These are phyloP conservation scores for Penicillium brevicompactum DNA, from an alignment of 2,329 filamentous ascomycete genomes.

Conservation along the genomic window DNA sequence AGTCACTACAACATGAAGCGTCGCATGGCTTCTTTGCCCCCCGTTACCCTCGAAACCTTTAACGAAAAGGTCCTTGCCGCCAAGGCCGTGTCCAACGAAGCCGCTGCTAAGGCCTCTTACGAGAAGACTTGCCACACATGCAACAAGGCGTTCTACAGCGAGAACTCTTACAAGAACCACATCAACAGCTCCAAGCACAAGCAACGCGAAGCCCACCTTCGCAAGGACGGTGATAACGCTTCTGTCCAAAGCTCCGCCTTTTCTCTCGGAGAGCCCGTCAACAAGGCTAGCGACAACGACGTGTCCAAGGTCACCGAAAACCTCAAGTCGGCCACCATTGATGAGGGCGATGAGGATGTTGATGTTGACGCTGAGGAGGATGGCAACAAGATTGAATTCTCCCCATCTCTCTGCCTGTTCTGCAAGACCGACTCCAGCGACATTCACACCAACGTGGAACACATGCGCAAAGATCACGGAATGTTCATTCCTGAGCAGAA, in stretches of 20 bases:
- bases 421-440: conserved; percentile 84
- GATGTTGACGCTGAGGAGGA: conserved; percentile 48
- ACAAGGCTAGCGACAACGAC: conserved; percentile 63
- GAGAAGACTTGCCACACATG: conserved; percentile 81
- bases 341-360: conserved; percentile 49
- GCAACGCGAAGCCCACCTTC: conserved; percentile 60
- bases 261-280: conserved; percentile 79
- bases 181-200: conserved; percentile 88
- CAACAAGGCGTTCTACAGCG: conserved; percentile 91
- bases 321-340: conserved; percentile 66
- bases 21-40: conserved; percentile 84
- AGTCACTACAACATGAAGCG: conserved; percentile 97
- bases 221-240: conserved; percentile 59
- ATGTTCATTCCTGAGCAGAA: conserved; percentile 93
- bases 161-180: conserved; percentile 94
- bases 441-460: conserved; percentile 72
- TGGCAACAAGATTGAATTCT: conserved; percentile 48
- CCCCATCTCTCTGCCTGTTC: conserved; percentile 72
- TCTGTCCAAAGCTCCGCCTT: conserved; percentile 91
- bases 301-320: conserved; percentile 76
- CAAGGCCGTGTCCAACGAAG: conserved; percentile 78
- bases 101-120: conserved; percentile 84
- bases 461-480: conserved; percentile 92
- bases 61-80: conserved; percentile 94
- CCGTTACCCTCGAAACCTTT: conserved; percentile 88